phyloP scores from a whole-genome alignment of 1,284 basidiomycete species.

The Athelia sp. region DNA sequence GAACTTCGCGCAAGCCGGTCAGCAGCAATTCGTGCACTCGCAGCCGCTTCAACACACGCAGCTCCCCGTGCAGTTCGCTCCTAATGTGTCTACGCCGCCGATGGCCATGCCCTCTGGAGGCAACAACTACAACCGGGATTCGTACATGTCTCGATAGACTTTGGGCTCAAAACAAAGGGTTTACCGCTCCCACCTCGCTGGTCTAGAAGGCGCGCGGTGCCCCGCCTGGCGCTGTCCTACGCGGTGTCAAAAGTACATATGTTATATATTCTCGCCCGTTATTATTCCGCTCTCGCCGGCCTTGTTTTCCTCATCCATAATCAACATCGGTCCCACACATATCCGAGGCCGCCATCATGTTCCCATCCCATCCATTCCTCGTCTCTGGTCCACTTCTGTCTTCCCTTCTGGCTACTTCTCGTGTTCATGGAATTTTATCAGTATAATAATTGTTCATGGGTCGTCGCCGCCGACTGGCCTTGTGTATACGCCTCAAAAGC shows the following conservation, averaged over 20 bases:
- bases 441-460: not conserved
- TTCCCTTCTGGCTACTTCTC: not conserved
- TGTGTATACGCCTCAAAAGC: conserved; percentile 1
- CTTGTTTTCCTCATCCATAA: not conserved
- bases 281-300: not conserved
- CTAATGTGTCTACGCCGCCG: conserved; percentile 5
- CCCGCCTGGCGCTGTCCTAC: not conserved
- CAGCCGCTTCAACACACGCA: conserved; percentile 23
- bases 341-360: not conserved
- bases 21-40: conserved; percentile 14
- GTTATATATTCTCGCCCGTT: not conserved
- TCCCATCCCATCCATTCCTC: not conserved
- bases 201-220: not conserved
- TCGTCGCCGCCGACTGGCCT: not conserved
- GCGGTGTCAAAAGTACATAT: not conserved
- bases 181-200: not conserved
- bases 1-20: conserved; percentile 16
- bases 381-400: not conserved
- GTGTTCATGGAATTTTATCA: not conserved
- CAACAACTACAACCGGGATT: not conserved
- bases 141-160: not conserved
- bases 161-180: not conserved
- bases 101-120: conserved; percentile 13
- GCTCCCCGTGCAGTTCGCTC: conserved; percentile 20
- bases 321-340: not conserved